These are phyloP conservation scores for Tolypocladium tundrense DNA, from an alignment of 2,329 filamentous ascomycete genomes.

Conservation along the genomic window DNA sequence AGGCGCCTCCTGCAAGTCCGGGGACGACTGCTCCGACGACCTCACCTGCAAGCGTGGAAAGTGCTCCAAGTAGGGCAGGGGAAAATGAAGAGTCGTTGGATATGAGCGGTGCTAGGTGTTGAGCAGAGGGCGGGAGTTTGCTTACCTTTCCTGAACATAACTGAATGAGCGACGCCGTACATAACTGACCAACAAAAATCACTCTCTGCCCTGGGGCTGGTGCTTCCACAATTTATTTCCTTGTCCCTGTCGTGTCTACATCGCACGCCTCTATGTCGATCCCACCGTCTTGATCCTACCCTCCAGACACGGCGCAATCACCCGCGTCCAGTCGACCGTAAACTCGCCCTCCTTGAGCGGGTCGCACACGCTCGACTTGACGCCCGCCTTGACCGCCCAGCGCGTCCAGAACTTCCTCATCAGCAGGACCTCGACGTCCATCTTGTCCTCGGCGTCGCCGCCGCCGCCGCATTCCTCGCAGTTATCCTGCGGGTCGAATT, in stretches of 20 bases:
- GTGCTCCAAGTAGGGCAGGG: constrained; percentile 5
- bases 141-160: no score
- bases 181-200: no score
- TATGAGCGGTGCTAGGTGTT: no score
- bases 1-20: constrained; percentile 13
- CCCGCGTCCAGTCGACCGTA: constrained; percentile 66
- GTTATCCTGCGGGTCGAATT: constrained; percentile 17
- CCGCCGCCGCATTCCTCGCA: constrained; percentile 17
- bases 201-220: no score
- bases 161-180: no score
- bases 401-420: constrained; percentile 60
- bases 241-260: not conserved
- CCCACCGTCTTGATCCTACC: constrained; percentile 54
- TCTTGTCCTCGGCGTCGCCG: constrained; percentile 25
- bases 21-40: constrained; percentile 13
- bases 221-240: not conserved
- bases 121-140: no score
- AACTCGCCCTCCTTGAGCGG: constrained; percentile 48
- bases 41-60: constrained; percentile 11
- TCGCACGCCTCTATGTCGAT: not conserved
- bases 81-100: no score
- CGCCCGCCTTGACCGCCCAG: constrained; percentile 60
- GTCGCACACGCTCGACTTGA: constrained; percentile 43
- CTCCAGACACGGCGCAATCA: constrained; percentile 68
- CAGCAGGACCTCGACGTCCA: constrained; percentile 49